Base-by-base conservation (phyloP, 1,139 yeast species). In the Trichomonascaceae sp. region DNA sequence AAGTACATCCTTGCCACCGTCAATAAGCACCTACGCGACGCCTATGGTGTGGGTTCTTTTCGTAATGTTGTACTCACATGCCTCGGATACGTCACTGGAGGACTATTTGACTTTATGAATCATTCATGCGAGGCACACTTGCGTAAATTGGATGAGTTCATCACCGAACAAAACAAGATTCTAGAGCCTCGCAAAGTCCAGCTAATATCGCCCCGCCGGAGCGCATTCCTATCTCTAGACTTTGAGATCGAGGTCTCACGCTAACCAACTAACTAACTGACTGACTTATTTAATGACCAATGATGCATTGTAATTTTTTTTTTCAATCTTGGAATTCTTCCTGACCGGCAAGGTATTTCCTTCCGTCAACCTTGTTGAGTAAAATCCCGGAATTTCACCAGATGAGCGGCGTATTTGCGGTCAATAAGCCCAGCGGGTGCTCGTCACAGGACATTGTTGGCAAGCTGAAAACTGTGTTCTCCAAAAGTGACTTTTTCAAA, bases 381-480 rank as follows among this genome's bases (percentile, higher is more conserved):
- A n/a, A n/a, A n/a, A n/a, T n/a, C n/a, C n/a, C n/a, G n/a, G n/a
- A n/a, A n/a, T n/a, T n/a, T n/a, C n/a, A n/a, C n/a, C 50, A 71
- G 8, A 43, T 46, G 44, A 43, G 42, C 37, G 98, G 98, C 32
- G 71, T 87, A 3, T 82, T 89, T 62, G 97, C 97, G n/a, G 71
- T 89, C 29, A 77, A 78, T 47, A 89, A 89, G 52, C 97, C 97
- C 0, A 62, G 76, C 11, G 95, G 95, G 0, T 67, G 77, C n/a
- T 65, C 92, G 1, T 84, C 96, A 0, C 71, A 87, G 15, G 71
- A 76, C 37, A 74, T 81, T 38, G 66, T 89, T 35, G 67, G 71
- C 30, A 71, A 71, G 35, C 45, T 89, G 26, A 89, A 84, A 49
- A 59, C 62, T 20, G 54, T 73, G 5, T 71, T 87, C 50, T 71